Evolutionary conservation across 148 eudicot genomes (phyloP), one percentile per base, ranked within the genome.

Genomic region (Linanthus parryae): DNA sequence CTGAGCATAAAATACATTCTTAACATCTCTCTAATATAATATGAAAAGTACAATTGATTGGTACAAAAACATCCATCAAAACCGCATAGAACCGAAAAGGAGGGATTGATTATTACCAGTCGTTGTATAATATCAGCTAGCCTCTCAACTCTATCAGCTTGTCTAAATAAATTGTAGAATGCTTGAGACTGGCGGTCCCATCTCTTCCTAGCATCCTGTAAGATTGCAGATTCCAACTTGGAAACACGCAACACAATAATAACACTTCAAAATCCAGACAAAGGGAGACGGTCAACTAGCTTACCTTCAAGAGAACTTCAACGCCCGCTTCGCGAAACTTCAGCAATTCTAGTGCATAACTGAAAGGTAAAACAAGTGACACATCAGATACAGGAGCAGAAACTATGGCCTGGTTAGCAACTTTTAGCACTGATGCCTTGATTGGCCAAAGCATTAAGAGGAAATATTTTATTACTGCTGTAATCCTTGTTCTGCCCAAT

Each of bases 241-340:
- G 10, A 52, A 52, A 17, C 47, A 56, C 25, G 15, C n/a, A 29
- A 14, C 24, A 24, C 10, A 25, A 29, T 38, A 38, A 20, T 10
- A 26, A 3, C 2, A 27, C 23, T 13, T 42, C 21, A 52, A 18
- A 30, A 58, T 38, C 9, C 30, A 29, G 47, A 44, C 10, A 33
- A 19, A 31, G 52, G 60, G 21, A 27, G 45, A 33, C 24, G 30
- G 19, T 25, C 21, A 34, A 41, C 37, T 36, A 36, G 37, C 36
- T 56, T 68, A 75, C 98, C 96, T 92, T 92, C 50, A 81, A 0
- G 44, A 87, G 17, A 54, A 92, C 94, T 84, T 92, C 98, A 61
- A 75, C 78, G 54, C 98, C 98, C 73, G 85, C 98, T 77, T 92
- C 96, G 29, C 98, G 94, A 48, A 92, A 92, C 69, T 58, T 92